These are phyloP conservation scores for Cercospora brassicicola DNA, from an alignment of 2,329 filamentous ascomycete species.

Conservation along the genomic window DNA sequence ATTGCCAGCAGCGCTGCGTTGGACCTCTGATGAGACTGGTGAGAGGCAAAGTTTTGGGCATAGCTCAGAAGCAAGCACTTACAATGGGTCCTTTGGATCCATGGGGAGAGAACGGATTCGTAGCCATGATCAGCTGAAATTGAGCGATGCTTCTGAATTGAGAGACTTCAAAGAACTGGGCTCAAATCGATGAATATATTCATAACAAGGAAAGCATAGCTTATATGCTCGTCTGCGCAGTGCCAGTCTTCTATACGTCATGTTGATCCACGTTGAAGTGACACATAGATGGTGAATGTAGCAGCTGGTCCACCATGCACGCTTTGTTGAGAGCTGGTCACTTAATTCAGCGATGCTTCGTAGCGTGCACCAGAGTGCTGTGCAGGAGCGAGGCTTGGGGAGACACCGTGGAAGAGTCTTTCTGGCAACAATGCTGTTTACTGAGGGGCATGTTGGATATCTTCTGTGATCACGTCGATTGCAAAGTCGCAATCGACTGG, in stretches of 20 bases:
- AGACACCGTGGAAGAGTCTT: not conserved
- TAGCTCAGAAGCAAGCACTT: not conserved
- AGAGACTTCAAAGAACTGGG: not conserved
- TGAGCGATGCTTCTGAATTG: too few relatives aligned
- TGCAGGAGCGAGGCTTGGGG: not conserved
- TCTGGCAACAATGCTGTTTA: not conserved
- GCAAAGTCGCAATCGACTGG: not conserved
- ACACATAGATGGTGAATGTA: not conserved
- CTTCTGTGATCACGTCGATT: not conserved
- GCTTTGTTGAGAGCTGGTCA: not conserved
- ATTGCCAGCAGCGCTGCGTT: constrained; percentile 2
- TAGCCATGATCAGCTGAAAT: too few relatives aligned
- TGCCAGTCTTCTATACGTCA: not conserved
- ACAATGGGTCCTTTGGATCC: not conserved
- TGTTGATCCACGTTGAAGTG: not conserved
- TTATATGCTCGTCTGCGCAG: not conserved
- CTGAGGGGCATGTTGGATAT: not conserved
- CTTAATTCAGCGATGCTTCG: not conserved
- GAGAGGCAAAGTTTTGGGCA: not conserved
- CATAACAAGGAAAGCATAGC: not conserved
- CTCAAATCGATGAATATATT: not conserved
- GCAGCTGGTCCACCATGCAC: not conserved
- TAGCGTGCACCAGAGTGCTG: not conserved
- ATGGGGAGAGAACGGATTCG: not conserved
- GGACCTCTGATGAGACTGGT: not conserved